Base-by-base conservation (phyloP, 2,329 filamentous ascomycete genomes). In the Hysterium pulicare region DNA sequence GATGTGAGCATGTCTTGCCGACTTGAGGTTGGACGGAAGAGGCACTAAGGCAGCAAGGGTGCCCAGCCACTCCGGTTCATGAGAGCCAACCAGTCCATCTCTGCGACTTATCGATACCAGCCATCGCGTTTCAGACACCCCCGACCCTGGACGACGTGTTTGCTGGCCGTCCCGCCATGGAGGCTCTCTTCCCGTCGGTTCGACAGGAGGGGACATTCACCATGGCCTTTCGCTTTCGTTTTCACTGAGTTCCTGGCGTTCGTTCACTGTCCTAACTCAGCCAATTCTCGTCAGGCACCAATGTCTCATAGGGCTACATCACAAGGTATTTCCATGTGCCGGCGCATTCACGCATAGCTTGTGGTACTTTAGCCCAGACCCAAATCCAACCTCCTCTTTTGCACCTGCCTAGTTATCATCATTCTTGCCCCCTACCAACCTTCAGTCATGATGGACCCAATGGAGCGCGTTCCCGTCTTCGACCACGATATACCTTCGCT, bases 401-500 rank as follows among this genome's bases (percentile, higher is more conserved):
- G 22, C 44, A 41, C 44, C 40, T 37, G 37, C 34, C 33, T 46
- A 46, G 36, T 41, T 16, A 45, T 16, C 42, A 21, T 40, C 28
- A 32, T 24, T n/a, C n/a, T n/a, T n/a, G n/a, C 31, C 10, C 21
- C 13, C 17, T 15, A 16, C 24, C 9, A n/a, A 13, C 39, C 19
- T 34, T 35, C 39, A 15, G 16, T 10, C 6, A 19, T 15, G 16
- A 30, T 30, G 8, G 20, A 38, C 16, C 13, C 57, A 35, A 54
- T 61, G 44, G 61, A 61, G 42, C 61, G 59, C 57, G 56, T 49
- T 16, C 61, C 57, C 54, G 46, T 63, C 41, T 67, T 62, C 53
- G 61, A 65, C 35, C 55, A 62, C 53, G 61, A 65, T 41, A 61
- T 67, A 40, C 64, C 64, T 30, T 67, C 64, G 8, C 57, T 68